Evolutionary conservation across 2,329 filamentous ascomycete species (phyloP), one percentile per base, ranked within the genome.

Genomic region (Dissoconium aciculare): DNA sequence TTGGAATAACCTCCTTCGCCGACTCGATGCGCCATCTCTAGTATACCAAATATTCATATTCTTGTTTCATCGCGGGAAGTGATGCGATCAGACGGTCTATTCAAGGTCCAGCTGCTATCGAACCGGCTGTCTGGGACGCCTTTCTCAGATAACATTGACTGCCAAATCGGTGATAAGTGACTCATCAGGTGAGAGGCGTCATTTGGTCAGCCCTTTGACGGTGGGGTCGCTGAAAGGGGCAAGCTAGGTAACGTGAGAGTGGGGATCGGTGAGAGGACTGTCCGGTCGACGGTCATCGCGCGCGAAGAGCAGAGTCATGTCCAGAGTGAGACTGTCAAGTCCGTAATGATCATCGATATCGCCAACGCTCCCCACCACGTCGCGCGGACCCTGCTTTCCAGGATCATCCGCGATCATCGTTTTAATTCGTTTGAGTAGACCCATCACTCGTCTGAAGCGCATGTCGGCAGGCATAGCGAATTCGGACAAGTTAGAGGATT

Each of bases 261-360:
- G 8, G 19, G n/a, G n/a, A 8, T 23, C 19, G 19, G 8, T 23
- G 19, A 8, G 19, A 8, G 8, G n/a, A n/a, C 19, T 23, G 8
- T 23, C 19, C 8, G 8, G 8, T 8, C n/a, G n/a, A 23, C 19
- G 19, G n/a, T 23, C 19, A 23, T 63, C 60, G 11, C 75, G 74
- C 46, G 66, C 71, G 52, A 82, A 81, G 30, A 83, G 61, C 44
- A 73, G 63, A 47, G 71, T 71, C 74, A 81, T 78, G 54, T 81
- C 69, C 37, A 81, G 60, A 5, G 71, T 78, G 42, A 78, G 60
- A 49, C 77, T 67, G 40, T 62, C 60, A 24, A 70, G 58, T 5
- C 71, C 75, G 48, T 74, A 81, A 35, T 69, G 64, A 39, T 74
- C 69, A 47, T 78, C 71, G 39, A 81, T 76, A 33, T 75, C 69